These are phyloP conservation scores for Meyerozyma guilliermondii DNA, from an alignment of 1,139 yeast genomes.

Conservation along the genomic window DNA sequence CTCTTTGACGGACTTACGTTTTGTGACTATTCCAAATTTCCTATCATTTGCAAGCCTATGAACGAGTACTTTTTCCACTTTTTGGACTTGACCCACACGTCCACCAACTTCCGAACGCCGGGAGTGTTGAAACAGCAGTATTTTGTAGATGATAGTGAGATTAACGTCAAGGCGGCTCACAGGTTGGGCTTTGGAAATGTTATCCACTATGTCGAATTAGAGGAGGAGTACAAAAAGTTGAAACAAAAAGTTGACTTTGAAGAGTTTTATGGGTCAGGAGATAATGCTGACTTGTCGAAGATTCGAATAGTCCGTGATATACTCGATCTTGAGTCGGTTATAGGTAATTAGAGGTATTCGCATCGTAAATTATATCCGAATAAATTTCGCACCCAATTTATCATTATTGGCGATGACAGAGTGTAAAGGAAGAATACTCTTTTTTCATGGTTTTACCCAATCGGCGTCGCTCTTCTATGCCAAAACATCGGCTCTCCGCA, in stretches of 20 bases:
- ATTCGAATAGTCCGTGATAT: slow-evolving; percentile 29
- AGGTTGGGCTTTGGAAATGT: slow-evolving; percentile 49
- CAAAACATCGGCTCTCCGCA: slow-evolving; percentile 42
- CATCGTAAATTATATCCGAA: not conserved
- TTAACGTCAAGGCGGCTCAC: slow-evolving; percentile 56
- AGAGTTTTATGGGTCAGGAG: slow-evolving; percentile 32
- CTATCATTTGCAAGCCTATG: slow-evolving; percentile 87
- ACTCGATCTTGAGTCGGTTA: slow-evolving; percentile 18
- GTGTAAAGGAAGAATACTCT: slow-evolving; percentile 23
- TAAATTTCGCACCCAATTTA: not conserved
- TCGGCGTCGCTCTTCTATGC: slow-evolving; percentile 41
- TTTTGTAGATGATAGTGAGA: slow-evolving; percentile 80
- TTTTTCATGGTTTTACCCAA: slow-evolving; percentile 44
- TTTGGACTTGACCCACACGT: slow-evolving; percentile 57
- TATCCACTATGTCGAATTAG: slow-evolving; percentile 54
- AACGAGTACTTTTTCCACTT: slow-evolving; percentile 47
- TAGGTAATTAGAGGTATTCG: not conserved
- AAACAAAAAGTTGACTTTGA: slow-evolving; percentile 24
- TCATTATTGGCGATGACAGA: not conserved
- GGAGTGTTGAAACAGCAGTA: slow-evolving; percentile 28
- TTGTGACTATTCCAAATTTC: slow-evolving; percentile 71
- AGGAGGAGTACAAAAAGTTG: slow-evolving; percentile 34
- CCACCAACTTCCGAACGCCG: slow-evolving; percentile 32
- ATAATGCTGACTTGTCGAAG: slow-evolving; percentile 20
- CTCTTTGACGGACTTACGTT: slow-evolving; percentile 88